Base-by-base conservation (phyloP, 1,284 basidiomycete genomes). In the Sphagnurus paluster region DNA sequence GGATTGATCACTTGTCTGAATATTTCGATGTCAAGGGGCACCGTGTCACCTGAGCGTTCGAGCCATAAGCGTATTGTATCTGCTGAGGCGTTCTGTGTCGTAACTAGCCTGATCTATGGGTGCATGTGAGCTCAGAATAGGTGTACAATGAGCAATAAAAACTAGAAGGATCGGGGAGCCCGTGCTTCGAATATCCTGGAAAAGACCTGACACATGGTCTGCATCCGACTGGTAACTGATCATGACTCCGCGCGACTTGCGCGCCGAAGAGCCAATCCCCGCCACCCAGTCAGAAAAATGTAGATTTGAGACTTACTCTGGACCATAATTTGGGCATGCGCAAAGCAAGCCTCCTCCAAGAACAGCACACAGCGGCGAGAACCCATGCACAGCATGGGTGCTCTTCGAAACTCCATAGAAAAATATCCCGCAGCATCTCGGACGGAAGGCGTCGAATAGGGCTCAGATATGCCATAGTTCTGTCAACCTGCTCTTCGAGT, bases 21-120 rank as follows among this genome's bases (percentile, higher is more conserved):
- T 40, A 90, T 87, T 58, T 89, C 84, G 50, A 90, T 86, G 62
- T 89, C 87, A 9, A 89, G 73, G 4, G 86, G 82, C 8, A 81
- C 77, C 2, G 65, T 72, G 44, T 71, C 68, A 3, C 87, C 87
- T 7, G 87, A 84, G 16, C 87, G 81, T 61, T 89, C 86, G 1
- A 90, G 71, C 87, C 87, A 89, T 10, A 90, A 71, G 3, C 86
- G 79, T 39, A 89, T 76, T 10, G 82, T 86, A 58, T 90, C 87
- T n/a, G 86, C 77, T 25, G 85, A 84, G 13, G 81, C 71, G 36
- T 77, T 71, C 49, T 80, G 83, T 16, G 77, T 81, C 13, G 87
- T 87, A 41, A 83, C 70, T 34, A 90, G 75, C 17, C 84, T 83
- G 54, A 90, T 87, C 81, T 85, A 61, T 47, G 17, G 36, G 38